Base-by-base conservation (phyloP, 2,329 filamentous ascomycete genomes). In the Ophiostoma ulmi region DNA sequence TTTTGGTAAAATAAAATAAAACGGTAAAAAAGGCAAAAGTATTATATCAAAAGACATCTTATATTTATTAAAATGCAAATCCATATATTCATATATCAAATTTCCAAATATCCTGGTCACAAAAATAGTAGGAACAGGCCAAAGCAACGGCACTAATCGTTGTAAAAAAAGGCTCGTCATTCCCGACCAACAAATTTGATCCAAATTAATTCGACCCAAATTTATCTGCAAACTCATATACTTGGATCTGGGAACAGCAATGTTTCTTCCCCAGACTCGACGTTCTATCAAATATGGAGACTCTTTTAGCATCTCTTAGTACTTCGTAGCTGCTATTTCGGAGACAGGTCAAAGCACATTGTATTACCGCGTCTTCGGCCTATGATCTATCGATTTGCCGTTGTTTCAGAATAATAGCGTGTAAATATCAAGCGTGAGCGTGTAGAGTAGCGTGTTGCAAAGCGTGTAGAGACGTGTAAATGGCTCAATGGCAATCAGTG, bases 261-360 rank as follows among this genome's bases (percentile, higher is more conserved):
- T 17, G 52, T 31, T 58, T 58, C 52, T 58, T 58, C 52, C 52
- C 52, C 52, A 58, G 52, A 58, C 52, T 31, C 22, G 52, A 26
- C 52, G 52, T 58, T 58, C 52, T 58, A 58, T 58, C 52, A 58
- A 26, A 58, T n/a, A 58, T 58, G 52, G 52, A 58, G 52, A 26
- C 52, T 11, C 4, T 26, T 58, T 13, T 58, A 11, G n/a, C n/a
- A 14, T 58, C n/a, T 58, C n/a, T 26, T 22, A 17, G 14, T 20
- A n/a, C 44, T 48, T 26, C 2, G 26, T 31, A 31, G 11, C 39
- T 17, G 39, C 14, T 44, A 11, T 13, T 14, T 11, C 13, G 52
- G 52, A 26, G 52, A 58, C 52, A 58, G 52, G 52, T 26, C 52
- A 26, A 58, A 58, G 52, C 52, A 58, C 52, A 26, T 22, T 20